Percentiles rank a stretch among this genome's conserved stretches.
These are phyloP conservation scores for Colletotrichum orchidophilum DNA, from an alignment of 2,329 filamentous ascomycete genomes.

Conservation along the genomic window DNA sequence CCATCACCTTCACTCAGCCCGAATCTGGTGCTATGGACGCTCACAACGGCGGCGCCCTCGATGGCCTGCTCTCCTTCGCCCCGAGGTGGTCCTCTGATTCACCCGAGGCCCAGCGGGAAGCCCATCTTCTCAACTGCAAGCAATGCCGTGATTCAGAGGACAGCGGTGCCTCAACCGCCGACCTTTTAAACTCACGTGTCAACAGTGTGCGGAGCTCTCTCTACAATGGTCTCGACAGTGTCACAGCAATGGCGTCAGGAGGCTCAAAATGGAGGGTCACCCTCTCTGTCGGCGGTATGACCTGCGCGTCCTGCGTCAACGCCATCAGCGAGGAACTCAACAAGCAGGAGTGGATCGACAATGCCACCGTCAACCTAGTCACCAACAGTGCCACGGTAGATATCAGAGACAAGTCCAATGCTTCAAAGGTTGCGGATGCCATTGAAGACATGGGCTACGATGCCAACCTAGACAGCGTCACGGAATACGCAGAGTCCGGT, in stretches of 20 bases:
- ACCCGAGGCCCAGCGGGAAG: slow-evolving; percentile 33
- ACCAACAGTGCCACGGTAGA: slow-evolving; percentile 73
- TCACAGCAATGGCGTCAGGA: slow-evolving; percentile 14
- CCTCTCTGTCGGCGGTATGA: slow-evolving; percentile 77
- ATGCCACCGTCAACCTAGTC: slow-evolving; percentile 70
- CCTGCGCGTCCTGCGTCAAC: slow-evolving; percentile 74
- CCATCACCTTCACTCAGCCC: slow-evolving; percentile 36
- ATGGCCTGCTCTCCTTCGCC: slow-evolving; percentile 32
- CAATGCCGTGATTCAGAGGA: slow-evolving; percentile 46
- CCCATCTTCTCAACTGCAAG: slow-evolving; percentile 55
- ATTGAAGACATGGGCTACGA: slow-evolving; percentile 75
- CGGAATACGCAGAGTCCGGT: slow-evolving; percentile 52
- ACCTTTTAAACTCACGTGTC: neutral
- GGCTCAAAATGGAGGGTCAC: slow-evolving; percentile 54
- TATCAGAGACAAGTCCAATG: slow-evolving; percentile 51
- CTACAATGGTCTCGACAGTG: neutral
- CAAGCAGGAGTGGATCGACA: slow-evolving; percentile 66
- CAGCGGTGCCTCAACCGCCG: neutral
- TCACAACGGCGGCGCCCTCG: slow-evolving; percentile 35
- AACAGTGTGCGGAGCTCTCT: slow-evolving; percentile 5
- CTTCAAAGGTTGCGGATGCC: slow-evolving; percentile 50
- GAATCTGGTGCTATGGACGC: slow-evolving; percentile 35
- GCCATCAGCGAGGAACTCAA: slow-evolving; percentile 68
- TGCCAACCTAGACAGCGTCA: slow-evolving; percentile 63
- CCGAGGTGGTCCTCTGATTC: slow-evolving; percentile 24